These are phyloP conservation scores for Rhizoclosmatium hyalinum DNA, from an alignment of 371 early-diverging fungal genomes.

Conservation along the genomic window DNA sequence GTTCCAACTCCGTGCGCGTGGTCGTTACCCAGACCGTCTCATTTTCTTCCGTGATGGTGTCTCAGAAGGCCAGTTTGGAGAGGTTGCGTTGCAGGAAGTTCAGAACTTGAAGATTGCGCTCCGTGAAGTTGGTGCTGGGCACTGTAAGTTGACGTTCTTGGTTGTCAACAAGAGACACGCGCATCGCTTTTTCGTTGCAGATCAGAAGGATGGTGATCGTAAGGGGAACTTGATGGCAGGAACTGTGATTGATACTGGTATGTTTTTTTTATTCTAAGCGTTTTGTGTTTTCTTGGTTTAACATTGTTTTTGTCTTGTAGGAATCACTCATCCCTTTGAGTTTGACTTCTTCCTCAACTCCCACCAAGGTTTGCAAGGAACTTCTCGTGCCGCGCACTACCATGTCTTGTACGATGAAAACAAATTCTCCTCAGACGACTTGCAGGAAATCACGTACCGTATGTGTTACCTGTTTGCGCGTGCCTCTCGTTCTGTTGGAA, in stretches of 20 bases:
- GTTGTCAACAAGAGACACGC: slow-evolving; percentile 78
- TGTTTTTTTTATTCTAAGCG: slow-evolving; percentile 47
- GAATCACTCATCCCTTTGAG: slow-evolving; percentile 40
- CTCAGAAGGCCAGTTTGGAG: slow-evolving; percentile 70
- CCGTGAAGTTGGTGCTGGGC: slow-evolving; percentile 22
- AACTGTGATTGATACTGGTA: slow-evolving; percentile 63
- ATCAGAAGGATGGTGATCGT: slow-evolving; percentile 43
- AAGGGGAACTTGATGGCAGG: slow-evolving; percentile 67
- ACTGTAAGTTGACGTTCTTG: slow-evolving; percentile 65
- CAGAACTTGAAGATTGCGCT: slow-evolving; percentile 43
- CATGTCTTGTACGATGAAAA: slow-evolving; percentile 85
- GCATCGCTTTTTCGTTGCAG: slow-evolving; percentile 61
- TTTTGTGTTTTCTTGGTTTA: slow-evolving; percentile 3
- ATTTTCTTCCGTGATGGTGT: slow-evolving; percentile 82
- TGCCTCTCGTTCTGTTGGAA: slow-evolving; percentile 68
- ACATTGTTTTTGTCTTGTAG: slow-evolving; percentile 6
- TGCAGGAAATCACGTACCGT: slow-evolving; percentile 84
- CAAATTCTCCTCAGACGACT: slow-evolving; percentile 72
- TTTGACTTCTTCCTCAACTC: slow-evolving; percentile 90
- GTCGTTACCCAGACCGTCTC: slow-evolving; percentile 53
- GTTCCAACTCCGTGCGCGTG: slow-evolving; percentile 42
- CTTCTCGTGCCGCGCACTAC: slow-evolving; percentile 48
- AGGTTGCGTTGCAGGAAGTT: slow-evolving; percentile 63
- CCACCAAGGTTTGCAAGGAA: slow-evolving; percentile 84
- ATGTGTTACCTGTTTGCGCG: slow-evolving; percentile 83